Base-by-base conservation (phyloP, 495 filamentous ascomycete genomes). In the Neurospora sp. region DNA sequence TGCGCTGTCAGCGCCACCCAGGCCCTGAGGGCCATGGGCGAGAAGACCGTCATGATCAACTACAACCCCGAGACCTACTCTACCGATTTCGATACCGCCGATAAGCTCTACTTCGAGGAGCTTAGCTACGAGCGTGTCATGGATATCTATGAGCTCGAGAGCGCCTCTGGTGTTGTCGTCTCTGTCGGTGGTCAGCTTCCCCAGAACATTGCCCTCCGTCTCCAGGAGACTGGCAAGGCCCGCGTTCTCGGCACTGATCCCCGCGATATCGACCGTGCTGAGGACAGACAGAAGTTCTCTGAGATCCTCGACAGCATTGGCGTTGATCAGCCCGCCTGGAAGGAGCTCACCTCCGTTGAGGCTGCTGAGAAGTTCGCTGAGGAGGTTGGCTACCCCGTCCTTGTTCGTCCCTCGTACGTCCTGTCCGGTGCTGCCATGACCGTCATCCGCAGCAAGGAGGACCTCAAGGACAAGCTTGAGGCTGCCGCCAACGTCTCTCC, bases 1-100 rank as follows among this genome's bases (percentile, higher is more conserved):
- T 98, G 96, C 80, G 95, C 95, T 72, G 95, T 98, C 75, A 97
- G 95, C 79, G 93, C 93, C 74, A 96, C 96, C 18, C 86, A 92
- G 39, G 94, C 94, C 42, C 87, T 98, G 75, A 89, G 89, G 75
- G 84, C 90, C 70, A 94, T 97, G 90, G 95, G 94, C 76, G 93
- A 97, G 88, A 97, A 97, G 88, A 99, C 95, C 23, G 91, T 97
- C 72, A 97, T 99, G 94, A 97, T 99, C 82, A 99, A 98, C 81
- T 94, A 91, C 81, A 96, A 96, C 81, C 94, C 94, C 0, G 94
- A 97, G 82, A 98, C 94, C 18, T 91, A 90, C 75, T 88, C 84
- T 70, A 98, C 96, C 69, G 95, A 98, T 83, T 97, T 92, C 81
- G 95, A 98, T 79, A 91, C 90, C 11, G 93, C 96, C n/a, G 96